Percentiles rank a stretch among this genome's conserved stretches.
Evolutionary conservation across 1,284 basidiomycete species (phyloP).

Genomic region (Neonothopanus nambi): DNA sequence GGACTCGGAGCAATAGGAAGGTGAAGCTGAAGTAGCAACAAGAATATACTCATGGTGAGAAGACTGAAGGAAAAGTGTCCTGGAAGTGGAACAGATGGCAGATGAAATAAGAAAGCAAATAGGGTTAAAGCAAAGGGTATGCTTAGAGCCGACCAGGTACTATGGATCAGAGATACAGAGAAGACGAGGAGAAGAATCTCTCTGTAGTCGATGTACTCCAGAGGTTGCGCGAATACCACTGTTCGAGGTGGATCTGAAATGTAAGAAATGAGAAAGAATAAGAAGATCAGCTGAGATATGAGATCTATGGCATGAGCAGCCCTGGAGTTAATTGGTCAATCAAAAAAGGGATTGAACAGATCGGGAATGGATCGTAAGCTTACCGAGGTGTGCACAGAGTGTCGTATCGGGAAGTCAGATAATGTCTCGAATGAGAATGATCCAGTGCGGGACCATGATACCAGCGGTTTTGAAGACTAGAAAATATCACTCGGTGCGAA

Average conservation of each 20-base stretch:
- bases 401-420: slow-evolving; percentile 34
- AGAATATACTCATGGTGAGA: slow-evolving; percentile 39
- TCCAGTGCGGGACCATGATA: slow-evolving; percentile 31
- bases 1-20: slow-evolving; percentile 43
- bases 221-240: slow-evolving; percentile 21
- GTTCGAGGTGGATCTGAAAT: slow-evolving; percentile 42
- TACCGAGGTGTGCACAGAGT: slow-evolving; percentile 45
- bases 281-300: slow-evolving; percentile 37
- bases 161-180: slow-evolving; percentile 24
- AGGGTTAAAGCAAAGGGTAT: slow-evolving; percentile 29
- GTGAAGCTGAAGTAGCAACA: slow-evolving; percentile 45
- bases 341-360: not conserved
- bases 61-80: slow-evolving; percentile 38
- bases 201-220: slow-evolving; percentile 29
- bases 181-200: slow-evolving; percentile 37
- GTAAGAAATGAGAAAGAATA: slow-evolving; percentile 44
- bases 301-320: slow-evolving; percentile 48
- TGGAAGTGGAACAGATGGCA: slow-evolving; percentile 38
- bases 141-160: slow-evolving; percentile 22
- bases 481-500: slow-evolving; percentile 41
- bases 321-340: slow-evolving; percentile 29
- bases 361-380: slow-evolving; percentile 15
- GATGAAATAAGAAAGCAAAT: slow-evolving; percentile 33
- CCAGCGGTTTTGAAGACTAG: slow-evolving; percentile 46
- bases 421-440: slow-evolving; percentile 12